Evolutionary conservation across 495 filamentous ascomycete species (phyloP), one percentile per base, ranked within the genome.

Genomic region (Clohesyomyces aquaticus): DNA sequence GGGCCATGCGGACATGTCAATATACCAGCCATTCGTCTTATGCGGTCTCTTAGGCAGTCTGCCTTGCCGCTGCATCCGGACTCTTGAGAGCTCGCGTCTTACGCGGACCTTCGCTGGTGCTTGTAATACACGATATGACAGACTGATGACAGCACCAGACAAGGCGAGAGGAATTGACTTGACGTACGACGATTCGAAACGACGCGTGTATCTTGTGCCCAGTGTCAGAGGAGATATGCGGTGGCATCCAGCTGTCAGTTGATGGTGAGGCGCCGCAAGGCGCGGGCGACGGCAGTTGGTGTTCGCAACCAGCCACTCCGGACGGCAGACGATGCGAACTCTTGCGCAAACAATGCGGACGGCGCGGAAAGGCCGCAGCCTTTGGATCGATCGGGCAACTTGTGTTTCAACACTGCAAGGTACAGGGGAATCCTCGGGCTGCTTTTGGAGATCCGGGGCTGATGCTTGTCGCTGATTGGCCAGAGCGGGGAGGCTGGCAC

Each of bases 391-490:
- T 52, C 42, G 46, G 43, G 55, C 25, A 65, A 42, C 54, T 52
- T 59, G 61, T 46, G 47, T 59, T 43, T 58, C 53, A 28, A n/a
- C 1, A 21, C n/a, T 65, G 61, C 61, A 58, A 65, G 61, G 61
- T 51, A 65, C 61, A 23, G 51, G 46, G 46, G 28, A 52, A 16
- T 28, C 11, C 21, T 22, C 25, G 18, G 47, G 42, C 28, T 32
- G 43, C 3, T 45, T 27, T 21, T 45, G 48, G 41, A 23, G 49
- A 47, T 55, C 55, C 22, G 38, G 41, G 41, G 55, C 21, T 50
- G 57, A 6, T 22, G 28, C 42, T 2, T 8, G 46, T 9, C 23
- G 21, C 23, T 65, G 23, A 52, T 55, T 59, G 53, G 61, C 50
- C 16, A 12, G 35, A 32, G 38, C 47, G 8, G 22, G 12, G 59